Conservation (phyloP, 2,329 filamentous ascomycete species). For the Verticillium tricorpus region DNA sequence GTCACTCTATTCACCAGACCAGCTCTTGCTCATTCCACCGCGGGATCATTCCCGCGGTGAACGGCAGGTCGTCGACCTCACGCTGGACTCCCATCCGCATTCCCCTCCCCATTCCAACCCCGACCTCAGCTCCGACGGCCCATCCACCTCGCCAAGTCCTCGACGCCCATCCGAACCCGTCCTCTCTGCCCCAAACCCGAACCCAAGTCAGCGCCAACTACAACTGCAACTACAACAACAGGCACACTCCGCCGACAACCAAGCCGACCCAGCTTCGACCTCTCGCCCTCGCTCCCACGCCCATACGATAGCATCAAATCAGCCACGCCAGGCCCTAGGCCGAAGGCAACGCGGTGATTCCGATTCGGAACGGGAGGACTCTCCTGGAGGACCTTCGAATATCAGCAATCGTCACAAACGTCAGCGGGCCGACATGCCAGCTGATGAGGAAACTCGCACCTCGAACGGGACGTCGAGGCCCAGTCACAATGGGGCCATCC, state of each 20-base stretch:
- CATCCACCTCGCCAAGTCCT: constrained; percentile 27
- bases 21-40: constrained; percentile 17
- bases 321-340: constrained; percentile 41
- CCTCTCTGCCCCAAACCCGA: constrained; percentile 35
- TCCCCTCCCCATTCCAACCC: constrained; percentile 23
- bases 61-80: constrained; percentile 22
- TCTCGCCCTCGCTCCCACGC: constrained; percentile 8
- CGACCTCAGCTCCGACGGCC: constrained; percentile 55
- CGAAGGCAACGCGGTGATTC: constrained; percentile 47
- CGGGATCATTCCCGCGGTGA: constrained; percentile 31
- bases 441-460: constrained; percentile 47
- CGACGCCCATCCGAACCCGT: constrained; percentile 45
- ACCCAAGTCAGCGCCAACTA: constrained; percentile 17
- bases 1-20: background rate
- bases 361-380: constrained; percentile 30
- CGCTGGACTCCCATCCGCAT: constrained; percentile 33
- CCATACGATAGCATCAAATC: constrained; percentile 32
- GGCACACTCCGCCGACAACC: background rate
- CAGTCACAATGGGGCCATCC: constrained; percentile 33
- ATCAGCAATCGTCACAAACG: constrained; percentile 30
- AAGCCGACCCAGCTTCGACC: background rate
- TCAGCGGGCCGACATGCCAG: constrained; percentile 63
- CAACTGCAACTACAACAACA: background rate
- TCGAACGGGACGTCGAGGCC: constrained; percentile 43
- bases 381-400: constrained; percentile 5